These are phyloP conservation scores for Chlorociboria aeruginascens DNA, from an alignment of 495 filamentous ascomycete genomes.

Conservation along the genomic window DNA sequence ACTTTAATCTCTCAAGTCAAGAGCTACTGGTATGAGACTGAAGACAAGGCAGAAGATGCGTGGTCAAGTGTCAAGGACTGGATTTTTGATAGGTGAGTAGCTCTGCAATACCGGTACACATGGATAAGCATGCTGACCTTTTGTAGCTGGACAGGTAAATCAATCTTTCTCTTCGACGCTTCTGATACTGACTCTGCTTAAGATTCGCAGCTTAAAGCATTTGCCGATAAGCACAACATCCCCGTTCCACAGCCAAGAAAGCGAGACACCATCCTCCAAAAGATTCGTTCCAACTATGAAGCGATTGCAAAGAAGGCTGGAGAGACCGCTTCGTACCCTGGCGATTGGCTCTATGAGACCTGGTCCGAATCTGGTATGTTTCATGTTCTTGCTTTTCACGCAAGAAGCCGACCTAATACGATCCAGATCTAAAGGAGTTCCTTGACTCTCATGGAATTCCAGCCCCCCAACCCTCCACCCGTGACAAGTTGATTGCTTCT, in stretches of 20 bases:
- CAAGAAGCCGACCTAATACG: conserved; percentile 1
- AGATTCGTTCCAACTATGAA: conserved; percentile 73
- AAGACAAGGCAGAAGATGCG: conserved; percentile 58
- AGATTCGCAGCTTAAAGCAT: conserved; percentile 80
- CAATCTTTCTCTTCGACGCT: neutral
- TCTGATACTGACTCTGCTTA: neutral
- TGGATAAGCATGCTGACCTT: conserved; percentile 17
- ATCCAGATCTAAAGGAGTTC: conserved; percentile 49
- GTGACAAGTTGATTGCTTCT: conserved; percentile 77
- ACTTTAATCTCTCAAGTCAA: conserved; percentile 56
- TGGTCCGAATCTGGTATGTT: conserved; percentile 57
- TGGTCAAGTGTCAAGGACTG: conserved; percentile 69
- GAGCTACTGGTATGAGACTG: conserved; percentile 59
- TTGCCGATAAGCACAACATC: conserved; percentile 79
- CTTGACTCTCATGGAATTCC: conserved; percentile 82
- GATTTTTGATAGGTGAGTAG: conserved; percentile 81
- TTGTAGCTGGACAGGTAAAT: conserved; percentile 47
- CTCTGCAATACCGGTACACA: conserved; percentile 1
- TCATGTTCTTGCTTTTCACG: conserved; percentile 41
- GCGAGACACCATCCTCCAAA: conserved; percentile 67
- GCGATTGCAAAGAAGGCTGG: conserved; percentile 69
- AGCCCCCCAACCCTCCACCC: conserved; percentile 72
- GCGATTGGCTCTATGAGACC: conserved; percentile 86
- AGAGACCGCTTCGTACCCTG: conserved; percentile 73
- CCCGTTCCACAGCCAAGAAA: conserved; percentile 71